These are phyloP conservation scores for Hydrangea macrophylla DNA, from an alignment of 148 eudicot species.

Conservation along the genomic window DNA sequence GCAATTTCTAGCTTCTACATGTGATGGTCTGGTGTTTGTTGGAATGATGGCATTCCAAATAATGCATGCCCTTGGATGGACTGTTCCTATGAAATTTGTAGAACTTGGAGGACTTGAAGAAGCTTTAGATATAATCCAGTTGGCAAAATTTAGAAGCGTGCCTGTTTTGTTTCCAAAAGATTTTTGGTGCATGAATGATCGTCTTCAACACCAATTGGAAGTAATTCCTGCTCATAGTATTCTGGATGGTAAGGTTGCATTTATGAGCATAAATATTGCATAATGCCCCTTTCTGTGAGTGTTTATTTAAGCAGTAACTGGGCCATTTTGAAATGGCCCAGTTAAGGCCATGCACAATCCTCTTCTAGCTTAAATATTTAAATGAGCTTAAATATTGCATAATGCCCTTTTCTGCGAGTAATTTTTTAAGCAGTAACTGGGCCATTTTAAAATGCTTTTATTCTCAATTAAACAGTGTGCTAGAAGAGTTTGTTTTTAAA, in stretches of 20 bases:
- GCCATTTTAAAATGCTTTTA: too few species aligned
- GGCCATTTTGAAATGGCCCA: too few species aligned
- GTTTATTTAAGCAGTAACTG: too few species aligned
- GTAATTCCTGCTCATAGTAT: constrained; percentile 45
- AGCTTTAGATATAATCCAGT: constrained; percentile 44
- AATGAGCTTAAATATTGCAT: too few species aligned
- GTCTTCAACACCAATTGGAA: constrained; percentile 26
- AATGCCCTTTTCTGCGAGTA: too few species aligned
- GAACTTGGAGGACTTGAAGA: constrained; percentile 45
- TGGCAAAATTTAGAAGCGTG: constrained; percentile 43
- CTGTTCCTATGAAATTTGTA: constrained; percentile 51
- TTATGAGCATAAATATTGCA: not conserved
- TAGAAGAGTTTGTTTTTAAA: too few species aligned
- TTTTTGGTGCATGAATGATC: constrained; percentile 57
- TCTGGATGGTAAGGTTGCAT: constrained; percentile 41
- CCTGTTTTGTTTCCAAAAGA: constrained; percentile 64
- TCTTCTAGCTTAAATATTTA: too few species aligned
- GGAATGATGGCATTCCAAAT: constrained; percentile 85
- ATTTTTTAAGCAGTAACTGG: too few species aligned
- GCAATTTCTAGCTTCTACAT: constrained; percentile 50
- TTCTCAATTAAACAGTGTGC: too few species aligned
- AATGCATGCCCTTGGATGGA: constrained; percentile 72
- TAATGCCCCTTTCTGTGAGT: too few species aligned
- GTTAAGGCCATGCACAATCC: too few species aligned
- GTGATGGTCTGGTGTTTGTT: constrained; percentile 76